Evolutionary conservation across 768 basidiomycete genomes (phyloP), one percentile per base, ranked within the genome.

Genomic region (Collybia sp.): DNA sequence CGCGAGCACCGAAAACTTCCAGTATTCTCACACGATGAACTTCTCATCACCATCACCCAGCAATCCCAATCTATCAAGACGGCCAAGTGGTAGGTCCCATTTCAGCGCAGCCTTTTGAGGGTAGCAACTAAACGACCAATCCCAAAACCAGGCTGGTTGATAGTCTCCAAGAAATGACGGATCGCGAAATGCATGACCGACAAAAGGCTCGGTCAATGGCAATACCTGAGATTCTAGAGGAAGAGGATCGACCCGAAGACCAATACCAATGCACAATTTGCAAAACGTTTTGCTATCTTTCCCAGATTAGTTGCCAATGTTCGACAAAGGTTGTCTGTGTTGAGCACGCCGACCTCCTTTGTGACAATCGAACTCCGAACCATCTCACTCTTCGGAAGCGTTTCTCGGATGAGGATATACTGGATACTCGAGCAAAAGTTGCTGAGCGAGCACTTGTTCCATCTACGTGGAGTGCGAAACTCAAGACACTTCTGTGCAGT

Each of bases 1-100:
- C 83, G 90, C 56, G 83, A 90, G 52, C 87, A 96, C 64, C 70
- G 82, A 63, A 98, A 98, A 63, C 73, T 89, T 34, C 96, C 96
- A 4, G 96, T 99, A 3, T 99, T 99, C 67, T 97, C 93, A 30
- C 96, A 99, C 63, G 93, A 98, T 57, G 96, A 98, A 66, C 77
- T 98, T 18, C 77, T 99, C 53, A 80, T 97, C 61, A 95, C 95
- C n/a, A 94, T 98, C 60, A 93, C 90, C n/a, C 84, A 92, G 57
- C 91, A 95, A 64, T 93, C 93, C 2, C 80, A 85, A 44, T 86
- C 86, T 13, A 94, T 96, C 58, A 85, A 89, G 62, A 95, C 93
- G 31, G 90, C 95, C 2, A 72, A 89, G 57, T 98, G 96, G 95
- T 94, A 61, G 52, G 83, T 68, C 25, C 40, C 39, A 31, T 36